Conservation (phyloP, 2,329 filamentous ascomycete species). For the Fusarium piperis region DNA sequence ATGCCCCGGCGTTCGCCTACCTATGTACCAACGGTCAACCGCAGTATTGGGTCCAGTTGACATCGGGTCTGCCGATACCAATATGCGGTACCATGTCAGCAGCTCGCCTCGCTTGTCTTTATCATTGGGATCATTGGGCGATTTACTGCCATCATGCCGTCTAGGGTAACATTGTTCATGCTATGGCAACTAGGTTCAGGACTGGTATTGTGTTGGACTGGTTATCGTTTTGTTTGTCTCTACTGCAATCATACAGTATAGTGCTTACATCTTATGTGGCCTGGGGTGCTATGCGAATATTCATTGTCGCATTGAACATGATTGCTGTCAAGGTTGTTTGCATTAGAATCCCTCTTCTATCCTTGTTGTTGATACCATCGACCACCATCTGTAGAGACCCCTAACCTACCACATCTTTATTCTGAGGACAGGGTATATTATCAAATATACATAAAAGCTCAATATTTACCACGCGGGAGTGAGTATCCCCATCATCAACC, state of each 20-base stretch:
- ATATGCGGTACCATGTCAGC: background rate
- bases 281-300: background rate
- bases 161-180: background rate
- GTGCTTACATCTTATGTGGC: background rate
- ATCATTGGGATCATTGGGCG: background rate
- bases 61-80: background rate
- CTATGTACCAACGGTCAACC: slow-evolving; percentile 5
- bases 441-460: too few relatives aligned
- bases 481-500: background rate
- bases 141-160: background rate
- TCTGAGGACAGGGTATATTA: background rate
- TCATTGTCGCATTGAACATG: background rate
- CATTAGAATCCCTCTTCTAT: background rate
- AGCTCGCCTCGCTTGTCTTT: background rate
- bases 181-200: background rate
- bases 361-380: background rate
- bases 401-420: background rate
- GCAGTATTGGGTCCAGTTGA: slow-evolving; percentile 7
- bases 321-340: background rate
- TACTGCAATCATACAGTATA: background rate
- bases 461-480: background rate
- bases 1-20: slow-evolving; percentile 6
- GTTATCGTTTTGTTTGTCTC: background rate
- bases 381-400: background rate
- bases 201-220: background rate